Evolutionary conservation across 2,329 filamentous ascomycete genomes (phyloP).

Genomic region (Fusarium aywerte): DNA sequence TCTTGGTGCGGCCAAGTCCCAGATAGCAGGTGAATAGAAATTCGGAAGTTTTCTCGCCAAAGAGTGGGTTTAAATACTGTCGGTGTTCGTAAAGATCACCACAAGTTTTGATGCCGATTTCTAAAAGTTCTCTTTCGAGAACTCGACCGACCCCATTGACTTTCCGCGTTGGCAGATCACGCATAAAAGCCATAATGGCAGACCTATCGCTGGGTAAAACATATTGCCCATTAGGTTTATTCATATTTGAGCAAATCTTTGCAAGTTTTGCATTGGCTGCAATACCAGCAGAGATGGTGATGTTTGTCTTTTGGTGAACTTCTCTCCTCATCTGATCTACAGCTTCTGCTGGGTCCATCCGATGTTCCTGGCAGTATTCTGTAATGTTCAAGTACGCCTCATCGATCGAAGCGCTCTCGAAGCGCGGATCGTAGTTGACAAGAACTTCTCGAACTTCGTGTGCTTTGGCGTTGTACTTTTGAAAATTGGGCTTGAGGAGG

Average conservation of each 20-base stretch:
- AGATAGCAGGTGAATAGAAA: slow-evolving; percentile 88
- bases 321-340: slow-evolving; percentile 82
- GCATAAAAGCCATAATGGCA: slow-evolving; percentile 87
- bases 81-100: slow-evolving; percentile 86
- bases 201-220: slow-evolving; percentile 75
- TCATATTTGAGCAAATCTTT: slow-evolving; percentile 94
- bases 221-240: slow-evolving; percentile 97
- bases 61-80: slow-evolving; percentile 78
- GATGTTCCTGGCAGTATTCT: slow-evolving; percentile 77
- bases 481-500: slow-evolving; percentile 84
- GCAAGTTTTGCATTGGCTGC: slow-evolving; percentile 92
- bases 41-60: slow-evolving; percentile 89
- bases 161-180: slow-evolving; percentile 83
- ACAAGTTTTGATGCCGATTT: slow-evolving; percentile 87
- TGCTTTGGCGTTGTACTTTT: slow-evolving; percentile 92
- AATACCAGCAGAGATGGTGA: slow-evolving; percentile 94
- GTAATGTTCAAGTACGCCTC: slow-evolving; percentile 98
- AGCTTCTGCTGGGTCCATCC: slow-evolving; percentile 75
- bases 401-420: slow-evolving; percentile 94
- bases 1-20: slow-evolving; percentile 83
- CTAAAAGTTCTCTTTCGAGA: slow-evolving; percentile 88
- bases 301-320: slow-evolving; percentile 77
- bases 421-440: slow-evolving; percentile 87
- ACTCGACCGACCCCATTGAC: slow-evolving; percentile 96
- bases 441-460: slow-evolving; percentile 86